Evolutionary conservation across 2,329 filamentous ascomycete genomes (phyloP), one percentile per base, ranked within the genome.

Genomic region (Sclerotinia minor): DNA sequence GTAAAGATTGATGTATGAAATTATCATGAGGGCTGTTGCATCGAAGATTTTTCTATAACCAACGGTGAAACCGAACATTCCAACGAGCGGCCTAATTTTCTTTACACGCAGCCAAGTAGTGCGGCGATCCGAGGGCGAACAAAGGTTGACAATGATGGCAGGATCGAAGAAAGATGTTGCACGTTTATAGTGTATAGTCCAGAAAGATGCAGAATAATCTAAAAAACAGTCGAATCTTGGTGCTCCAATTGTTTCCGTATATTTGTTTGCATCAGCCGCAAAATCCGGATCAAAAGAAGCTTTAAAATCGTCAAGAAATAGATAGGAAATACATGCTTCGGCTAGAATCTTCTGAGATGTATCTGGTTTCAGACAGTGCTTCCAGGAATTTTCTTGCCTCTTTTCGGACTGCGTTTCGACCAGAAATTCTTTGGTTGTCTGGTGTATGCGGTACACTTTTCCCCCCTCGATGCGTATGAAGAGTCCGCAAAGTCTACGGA

Each of bases 401-500:
- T 8, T 8, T 38, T 26, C 21, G 19, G 29, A n/a, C 1, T 24
- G 6, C 15, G 50, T 55, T 8, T 38, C 38, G 21, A 69, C 9
- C 2, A 68, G 53, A 44, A 69, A 69, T 44, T 69, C 68, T 65
- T 59, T 67, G 2, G 65, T 65, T 29, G 68, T 69, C 53, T 69
- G 68, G 45, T 69, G 59, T 45, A 68, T 50, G n/a, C 68, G 65
- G 17, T 69, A 69, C 13, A 68, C 57, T 41, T 60, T 69, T 15
- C 13, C 2, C 11, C 13, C 8, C 24, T 44, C 53, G 19, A 67
- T 7, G 4, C 26, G 54, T 52, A 69, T 54, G 21, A 68, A 66
- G 1, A 69, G 58, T 0, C 68, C 59, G 26, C 68, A 69, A n/a
- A 45, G 24, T 35, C 50, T 35, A 8, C 65, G 52, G n/a, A 69